Conservation (phyloP, 805 yeast genomes). For the Kurtzmaniella cleridarum region DNA sequence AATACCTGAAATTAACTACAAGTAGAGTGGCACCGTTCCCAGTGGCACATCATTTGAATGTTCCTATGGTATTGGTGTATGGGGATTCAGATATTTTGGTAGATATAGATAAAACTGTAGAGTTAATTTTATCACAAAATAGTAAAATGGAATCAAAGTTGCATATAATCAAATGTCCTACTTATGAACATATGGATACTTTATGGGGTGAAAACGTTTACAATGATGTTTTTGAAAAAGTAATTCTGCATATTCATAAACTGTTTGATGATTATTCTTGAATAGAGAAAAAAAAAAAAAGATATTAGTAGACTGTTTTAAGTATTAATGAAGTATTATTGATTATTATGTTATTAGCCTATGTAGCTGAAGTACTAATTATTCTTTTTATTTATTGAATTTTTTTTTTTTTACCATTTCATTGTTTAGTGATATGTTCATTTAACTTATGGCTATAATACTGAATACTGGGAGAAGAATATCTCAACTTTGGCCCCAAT, state of each 20-base stretch:
- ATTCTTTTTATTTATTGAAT: too few species aligned
- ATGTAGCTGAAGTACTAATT: too few species aligned
- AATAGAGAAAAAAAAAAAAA: too few species aligned
- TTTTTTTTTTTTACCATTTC: too few species aligned
- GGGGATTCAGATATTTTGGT: conserved; percentile 26
- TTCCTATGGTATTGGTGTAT: conserved; percentile 23
- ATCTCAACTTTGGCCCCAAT: background rate
- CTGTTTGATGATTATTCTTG: too few species aligned
- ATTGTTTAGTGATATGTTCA: too few species aligned
- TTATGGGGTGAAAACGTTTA: conserved; percentile 24
- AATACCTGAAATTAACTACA: conserved; percentile 10
- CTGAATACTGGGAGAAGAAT: background rate
- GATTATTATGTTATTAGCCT: too few species aligned
- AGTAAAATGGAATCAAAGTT: conserved; percentile 16
- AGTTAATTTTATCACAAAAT: conserved; percentile 19
- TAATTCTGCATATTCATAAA: conserved; percentile 7
- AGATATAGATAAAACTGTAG: conserved; percentile 19
- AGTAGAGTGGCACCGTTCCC: conserved; percentile 24
- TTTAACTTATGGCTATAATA: too few species aligned
- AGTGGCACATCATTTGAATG: conserved; percentile 21
- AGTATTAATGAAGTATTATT: too few species aligned
- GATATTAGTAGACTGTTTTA: too few species aligned
- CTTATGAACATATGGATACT: conserved; percentile 30
- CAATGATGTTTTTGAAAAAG: conserved; percentile 19
- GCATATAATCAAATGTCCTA: conserved; percentile 14